A percentile compares a stretch with the other conserved stretches of the same genome.
These are phyloP conservation scores for Leccinum subfulvum DNA, from an alignment of 1,284 basidiomycete genomes.

Conservation along the genomic window DNA sequence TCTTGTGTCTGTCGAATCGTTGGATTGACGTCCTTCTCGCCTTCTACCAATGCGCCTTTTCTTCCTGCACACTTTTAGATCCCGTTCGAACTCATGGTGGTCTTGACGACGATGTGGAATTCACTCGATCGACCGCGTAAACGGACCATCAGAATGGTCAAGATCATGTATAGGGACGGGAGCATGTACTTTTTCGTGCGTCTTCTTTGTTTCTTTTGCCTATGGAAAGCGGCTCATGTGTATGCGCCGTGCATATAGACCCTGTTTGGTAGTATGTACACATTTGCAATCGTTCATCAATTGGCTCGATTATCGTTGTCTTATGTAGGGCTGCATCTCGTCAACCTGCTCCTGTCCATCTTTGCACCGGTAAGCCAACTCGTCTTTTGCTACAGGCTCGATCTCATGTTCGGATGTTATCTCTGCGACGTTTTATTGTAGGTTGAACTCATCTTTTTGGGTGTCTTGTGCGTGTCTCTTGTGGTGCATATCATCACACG, in stretches of 20 bases:
- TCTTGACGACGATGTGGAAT: constrained; percentile 37
- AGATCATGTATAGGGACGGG: constrained; percentile 39
- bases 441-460: constrained; percentile 28
- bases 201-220: background rate
- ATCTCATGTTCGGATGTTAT: background rate
- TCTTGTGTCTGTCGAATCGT: too few species aligned
- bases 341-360: constrained; percentile 30
- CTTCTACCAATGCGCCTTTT: background rate
- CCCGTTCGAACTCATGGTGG: constrained; percentile 39
- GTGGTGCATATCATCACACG: background rate
- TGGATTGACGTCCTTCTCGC: too few species aligned
- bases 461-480: constrained; percentile 28
- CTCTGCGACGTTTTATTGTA: constrained; percentile 6
- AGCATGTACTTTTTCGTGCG: constrained; percentile 40
- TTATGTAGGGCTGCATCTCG: constrained; percentile 28
- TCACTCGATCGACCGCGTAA: constrained; percentile 34
- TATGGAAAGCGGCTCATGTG: constrained; percentile 1
- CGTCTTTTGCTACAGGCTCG: background rate
- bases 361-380: constrained; percentile 29
- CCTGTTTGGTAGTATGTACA: constrained; percentile 29
- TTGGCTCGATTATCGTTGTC: background rate
- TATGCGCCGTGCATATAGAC: constrained; percentile 10
- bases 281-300: background rate
- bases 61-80: constrained; percentile 25
- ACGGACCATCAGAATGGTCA: too few species aligned